These are phyloP conservation scores for Blastosporella zonata DNA, from an alignment of 1,284 basidiomycete genomes.

Conservation along the genomic window DNA sequence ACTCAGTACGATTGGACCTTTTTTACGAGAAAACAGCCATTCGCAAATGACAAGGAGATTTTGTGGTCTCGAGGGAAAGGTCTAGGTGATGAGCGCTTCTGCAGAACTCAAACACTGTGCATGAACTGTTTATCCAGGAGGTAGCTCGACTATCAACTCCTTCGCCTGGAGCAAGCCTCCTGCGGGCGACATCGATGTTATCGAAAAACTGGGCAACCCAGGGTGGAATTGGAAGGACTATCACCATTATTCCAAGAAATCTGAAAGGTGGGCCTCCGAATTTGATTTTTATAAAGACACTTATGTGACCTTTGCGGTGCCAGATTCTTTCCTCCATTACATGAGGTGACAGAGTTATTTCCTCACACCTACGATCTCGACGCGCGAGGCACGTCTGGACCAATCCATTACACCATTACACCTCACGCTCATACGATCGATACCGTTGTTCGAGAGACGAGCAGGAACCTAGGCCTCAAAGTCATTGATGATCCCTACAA, in stretches of 20 bases:
- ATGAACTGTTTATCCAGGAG: conserved; percentile 19
- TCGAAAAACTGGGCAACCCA: conserved; percentile 14
- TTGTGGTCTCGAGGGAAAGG: conserved; percentile 13
- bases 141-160: conserved; percentile 12
- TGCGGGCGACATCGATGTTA: conserved; percentile 19
- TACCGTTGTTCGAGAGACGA: conserved; percentile 21
- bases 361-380: conserved; percentile 22
- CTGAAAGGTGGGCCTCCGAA: conserved; percentile 2
- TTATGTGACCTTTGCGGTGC: background rate
- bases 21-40: conserved; percentile 5
- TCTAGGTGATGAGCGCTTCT: conserved; percentile 1
- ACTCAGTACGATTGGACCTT: conserved; percentile 11
- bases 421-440: conserved; percentile 24
- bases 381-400: conserved; percentile 23
- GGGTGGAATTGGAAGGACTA: conserved; percentile 21
- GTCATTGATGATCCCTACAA: conserved; percentile 24
- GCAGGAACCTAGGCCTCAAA: conserved; percentile 23
- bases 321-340: conserved; percentile 8
- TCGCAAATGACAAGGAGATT: conserved; percentile 5
- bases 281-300: background rate
- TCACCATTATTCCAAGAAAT: conserved; percentile 15
- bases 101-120: background rate
- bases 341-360: conserved; percentile 15
- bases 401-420: conserved; percentile 25
- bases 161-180: conserved; percentile 12